These are phyloP conservation scores for Pythium rishiriense DNA, from an alignment of 352 stramenopile genomes.

Conservation along the genomic window DNA sequence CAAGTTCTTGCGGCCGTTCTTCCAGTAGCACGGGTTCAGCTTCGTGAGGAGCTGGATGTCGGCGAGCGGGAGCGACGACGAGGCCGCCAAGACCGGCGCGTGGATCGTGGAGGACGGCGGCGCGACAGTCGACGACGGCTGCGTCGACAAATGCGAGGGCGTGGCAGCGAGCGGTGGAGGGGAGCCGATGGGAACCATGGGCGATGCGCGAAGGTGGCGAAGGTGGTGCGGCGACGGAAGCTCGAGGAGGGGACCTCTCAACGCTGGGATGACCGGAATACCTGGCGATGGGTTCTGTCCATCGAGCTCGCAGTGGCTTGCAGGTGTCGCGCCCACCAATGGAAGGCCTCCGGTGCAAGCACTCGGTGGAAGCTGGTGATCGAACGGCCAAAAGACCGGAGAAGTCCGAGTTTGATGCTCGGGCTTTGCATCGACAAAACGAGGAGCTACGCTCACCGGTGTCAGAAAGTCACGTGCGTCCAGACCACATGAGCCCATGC, in stretches of 20 bases:
- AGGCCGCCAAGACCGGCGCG: neutral
- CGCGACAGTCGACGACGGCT: neutral
- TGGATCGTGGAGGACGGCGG: neutral
- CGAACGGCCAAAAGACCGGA: neutral
- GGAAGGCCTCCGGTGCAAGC: neutral
- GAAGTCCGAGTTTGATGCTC: slow-evolving; percentile 10
- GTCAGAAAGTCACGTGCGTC: neutral
- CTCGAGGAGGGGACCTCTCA: too few species aligned
- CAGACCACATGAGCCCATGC: neutral
- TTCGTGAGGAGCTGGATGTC: slow-evolving; percentile 54
- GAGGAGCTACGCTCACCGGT: neutral
- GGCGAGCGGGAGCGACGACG: slow-evolving; percentile 8
- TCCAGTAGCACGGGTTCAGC: slow-evolving; percentile 84
- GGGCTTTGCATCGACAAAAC: neutral
- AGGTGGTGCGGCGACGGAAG: too few species aligned
- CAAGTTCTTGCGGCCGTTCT: slow-evolving; percentile 89
- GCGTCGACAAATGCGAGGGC: neutral
- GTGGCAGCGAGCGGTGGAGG: neutral
- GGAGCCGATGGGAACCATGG: neutral
- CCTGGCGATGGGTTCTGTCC: too few species aligned
- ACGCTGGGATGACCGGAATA: too few species aligned
- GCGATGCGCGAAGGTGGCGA: too few species aligned
- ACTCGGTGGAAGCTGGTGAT: neutral
- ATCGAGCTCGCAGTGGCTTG: too few species aligned
- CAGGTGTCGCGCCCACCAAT: neutral